A percentile compares a stretch with the other conserved stretches of the same genome.
Conservation (phyloP, 1,284 basidiomycete genomes). For the Sparassis latifolia region DNA sequence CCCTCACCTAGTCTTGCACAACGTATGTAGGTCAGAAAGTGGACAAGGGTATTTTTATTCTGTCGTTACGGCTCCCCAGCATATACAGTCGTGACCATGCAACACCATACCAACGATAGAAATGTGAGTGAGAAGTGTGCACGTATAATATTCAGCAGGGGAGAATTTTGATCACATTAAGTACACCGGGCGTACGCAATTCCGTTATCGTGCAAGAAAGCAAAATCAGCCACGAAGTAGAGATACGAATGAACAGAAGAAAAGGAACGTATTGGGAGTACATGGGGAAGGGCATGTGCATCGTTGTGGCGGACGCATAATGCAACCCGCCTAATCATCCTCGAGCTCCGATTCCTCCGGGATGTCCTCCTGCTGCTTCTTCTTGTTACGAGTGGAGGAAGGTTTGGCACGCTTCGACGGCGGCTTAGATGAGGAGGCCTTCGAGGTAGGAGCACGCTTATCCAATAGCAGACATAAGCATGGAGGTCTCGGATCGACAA, state of each 20-base stretch:
- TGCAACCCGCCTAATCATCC: constrained; percentile 2
- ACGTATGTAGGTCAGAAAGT: too few relatives aligned
- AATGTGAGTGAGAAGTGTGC: too few relatives aligned
- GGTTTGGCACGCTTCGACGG: constrained; percentile 15
- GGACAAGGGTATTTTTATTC: too few relatives aligned
- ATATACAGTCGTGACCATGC: too few relatives aligned
- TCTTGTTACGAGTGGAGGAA: constrained; percentile 17
- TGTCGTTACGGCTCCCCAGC: too few relatives aligned
- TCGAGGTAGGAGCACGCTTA: constrained; percentile 21
- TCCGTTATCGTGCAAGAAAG: too few relatives aligned
- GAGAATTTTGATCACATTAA: too few relatives aligned
- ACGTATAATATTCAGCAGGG: too few relatives aligned
- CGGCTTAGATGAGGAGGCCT: constrained; percentile 17
- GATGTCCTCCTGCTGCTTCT: constrained; percentile 16
- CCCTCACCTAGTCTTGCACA: too few relatives aligned
- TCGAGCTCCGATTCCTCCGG: constrained; percentile 19
- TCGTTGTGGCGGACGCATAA: neutral
- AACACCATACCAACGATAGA: too few relatives aligned
- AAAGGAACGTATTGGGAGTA: neutral
- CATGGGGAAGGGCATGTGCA: neutral
- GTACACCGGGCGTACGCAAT: too few relatives aligned
- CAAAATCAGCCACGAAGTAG: too few relatives aligned
- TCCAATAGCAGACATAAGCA: neutral
- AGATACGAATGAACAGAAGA: neutral
- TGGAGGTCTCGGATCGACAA: neutral